Base-by-base conservation (phyloP, 108 stramenopile genomes). In the Cyclotella kingstonii region DNA sequence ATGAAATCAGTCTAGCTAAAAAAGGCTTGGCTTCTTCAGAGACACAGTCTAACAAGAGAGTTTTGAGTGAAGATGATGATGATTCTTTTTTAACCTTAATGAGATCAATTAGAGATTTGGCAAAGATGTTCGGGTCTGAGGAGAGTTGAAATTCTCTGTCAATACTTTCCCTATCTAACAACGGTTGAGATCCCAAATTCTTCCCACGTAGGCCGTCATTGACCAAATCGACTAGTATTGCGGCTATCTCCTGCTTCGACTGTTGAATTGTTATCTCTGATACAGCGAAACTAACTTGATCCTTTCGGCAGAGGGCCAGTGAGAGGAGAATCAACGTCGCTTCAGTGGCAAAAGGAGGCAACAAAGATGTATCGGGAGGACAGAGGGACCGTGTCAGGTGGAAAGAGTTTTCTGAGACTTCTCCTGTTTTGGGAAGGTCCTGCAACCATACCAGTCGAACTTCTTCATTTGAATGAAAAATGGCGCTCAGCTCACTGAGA, bases 401-500 rank as follows among this genome's bases (percentile, higher is more conserved):
- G 52, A 54, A 34, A 3, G 52, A 54, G 30, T 1, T n/a, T n/a
- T n/a, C n/a, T n/a, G n/a, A n/a, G n/a, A n/a, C n/a, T n/a, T n/a
- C n/a, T n/a, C n/a, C n/a, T n/a, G n/a, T n/a, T n/a, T n/a, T n/a
- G n/a, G n/a, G n/a, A n/a, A n/a, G n/a, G n/a, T n/a, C n/a, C n/a
- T n/a, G n/a, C n/a, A n/a, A n/a, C n/a, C n/a, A n/a, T n/a, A n/a
- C n/a, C n/a, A n/a, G n/a, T n/a, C n/a, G n/a, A n/a, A n/a, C n/a
- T n/a, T n/a, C n/a, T n/a, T n/a, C n/a, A n/a, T n/a, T n/a, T n/a
- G n/a, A n/a, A n/a, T n/a, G n/a, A 4, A 18, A 17, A 56, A 28
- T 23, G 15, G 31, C 26, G 5, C 44, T 22, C 56, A 78, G 43
- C 34, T 78, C 77, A 19, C 60, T 71, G 54, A 78, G 70, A 39